Base-by-base conservation (phyloP, 495 filamentous ascomycete species). In the Beverwykella pulmonaria region DNA sequence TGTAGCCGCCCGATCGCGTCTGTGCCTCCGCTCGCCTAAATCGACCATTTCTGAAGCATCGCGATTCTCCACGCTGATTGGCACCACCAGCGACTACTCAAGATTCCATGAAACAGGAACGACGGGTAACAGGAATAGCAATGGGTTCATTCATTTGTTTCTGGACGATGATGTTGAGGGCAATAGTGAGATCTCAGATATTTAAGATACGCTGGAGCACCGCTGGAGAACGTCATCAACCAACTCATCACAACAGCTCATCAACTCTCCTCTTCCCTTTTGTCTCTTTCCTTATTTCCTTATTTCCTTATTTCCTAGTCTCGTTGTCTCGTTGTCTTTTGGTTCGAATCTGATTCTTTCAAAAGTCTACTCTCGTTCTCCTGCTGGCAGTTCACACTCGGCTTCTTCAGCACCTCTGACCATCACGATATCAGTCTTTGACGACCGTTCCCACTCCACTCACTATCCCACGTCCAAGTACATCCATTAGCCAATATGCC, bases 401-500 rank as follows among this genome's bases (percentile, higher is more conserved):
- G 61, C 53, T 63, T 30, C 59, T 63, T 63, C 52, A 63, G 62
- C 59, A 48, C 23, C 48, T 53, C 61, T 54, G 62, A 55, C 65
- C 56, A 61, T 64, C 27, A 23, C 44, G 52, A 64, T 53, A 68
- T 25, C 60, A 23, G 44, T 75, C 59, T 34, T 61, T 64, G 53
- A 67, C 58, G 17, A 50, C 56, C 36, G 26, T 53, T 36, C 32
- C 7, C 34, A 62, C 50, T 1, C 36, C 61, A 19, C 20, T 22
- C 36, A 34, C 50, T 47, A 39, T 59, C 41, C 39, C 17, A 63
- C 26, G 23, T 6, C 15, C 19, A 46, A 57, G 48, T 23, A 20
- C 25, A 20, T 41, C 50, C 32, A 53, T 32, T 41, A 29, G 46
- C 30, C 72, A 80, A 59, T 19, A 84, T 83, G 82, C 76, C 79